These are phyloP conservation scores for Musa itinerans DNA, from an alignment of 176 grass and related monocot species.

Conservation along the genomic window DNA sequence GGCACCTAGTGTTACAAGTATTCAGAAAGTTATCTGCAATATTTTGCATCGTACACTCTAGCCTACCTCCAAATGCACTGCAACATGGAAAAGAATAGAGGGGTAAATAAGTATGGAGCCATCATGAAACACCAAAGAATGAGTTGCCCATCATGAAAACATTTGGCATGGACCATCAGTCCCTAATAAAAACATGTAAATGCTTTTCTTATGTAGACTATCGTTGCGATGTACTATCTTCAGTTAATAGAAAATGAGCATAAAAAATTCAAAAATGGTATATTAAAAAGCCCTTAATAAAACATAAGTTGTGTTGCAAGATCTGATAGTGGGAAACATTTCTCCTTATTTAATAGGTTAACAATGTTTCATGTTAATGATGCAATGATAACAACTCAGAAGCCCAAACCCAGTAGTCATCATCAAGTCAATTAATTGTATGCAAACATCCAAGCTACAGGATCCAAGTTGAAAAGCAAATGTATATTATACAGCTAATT, in stretches of 20 bases:
- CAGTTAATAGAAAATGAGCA: not conserved
- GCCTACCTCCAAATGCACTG: conserved; percentile 69
- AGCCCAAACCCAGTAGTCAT: no score
- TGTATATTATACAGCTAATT: no score
- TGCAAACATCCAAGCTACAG: no score
- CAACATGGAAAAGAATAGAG: conserved; percentile 8
- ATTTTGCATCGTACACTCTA: conserved; percentile 99
- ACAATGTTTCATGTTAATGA: no score
- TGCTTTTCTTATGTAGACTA: not conserved
- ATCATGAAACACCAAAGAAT: not conserved
- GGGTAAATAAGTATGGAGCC: not conserved
- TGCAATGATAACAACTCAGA: no score
- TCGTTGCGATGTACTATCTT: no score
- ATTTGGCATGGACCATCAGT: not conserved
- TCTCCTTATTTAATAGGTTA: not conserved
- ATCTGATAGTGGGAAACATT: not conserved
- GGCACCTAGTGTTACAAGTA: conserved; percentile 54
- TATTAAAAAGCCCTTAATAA: not conserved
- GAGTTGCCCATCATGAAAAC: not conserved
- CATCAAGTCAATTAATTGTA: no score
- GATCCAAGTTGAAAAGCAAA: no score
- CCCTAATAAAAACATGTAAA: not conserved
- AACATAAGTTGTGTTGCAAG: not conserved
- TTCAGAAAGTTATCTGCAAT: conserved; percentile 85
- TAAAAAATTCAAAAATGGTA: not conserved